phyloP scores from a whole-genome alignment of 140 eudicot genomes.

The Flaveria floridana region DNA sequence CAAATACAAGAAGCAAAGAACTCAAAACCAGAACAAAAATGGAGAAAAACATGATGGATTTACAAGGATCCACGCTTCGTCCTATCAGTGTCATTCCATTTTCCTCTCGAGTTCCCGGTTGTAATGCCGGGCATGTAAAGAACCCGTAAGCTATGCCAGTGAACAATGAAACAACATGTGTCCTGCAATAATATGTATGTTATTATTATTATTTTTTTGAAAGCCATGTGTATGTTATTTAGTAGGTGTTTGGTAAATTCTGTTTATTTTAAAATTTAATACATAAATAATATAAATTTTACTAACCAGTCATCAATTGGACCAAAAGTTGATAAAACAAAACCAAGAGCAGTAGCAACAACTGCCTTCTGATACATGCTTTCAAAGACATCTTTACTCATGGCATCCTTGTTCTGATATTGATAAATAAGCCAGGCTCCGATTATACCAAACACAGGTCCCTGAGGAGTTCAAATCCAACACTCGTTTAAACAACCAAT shows the following conservation, averaged over 20 bases:
- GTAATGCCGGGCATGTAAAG: conserved; percentile 56
- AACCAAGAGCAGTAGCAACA: conserved; percentile 61
- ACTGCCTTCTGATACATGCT: conserved; percentile 70
- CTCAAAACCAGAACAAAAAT: conserved; percentile 53
- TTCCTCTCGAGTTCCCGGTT: conserved; percentile 48
- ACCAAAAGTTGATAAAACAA: conserved; percentile 50
- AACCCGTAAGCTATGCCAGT: conserved; percentile 73
- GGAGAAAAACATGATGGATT: conserved; percentile 59
- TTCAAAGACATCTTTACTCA: conserved; percentile 44
- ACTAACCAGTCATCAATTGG: conserved; percentile 91
- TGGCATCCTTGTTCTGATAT: conserved; percentile 50
- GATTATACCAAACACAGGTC: conserved; percentile 71
- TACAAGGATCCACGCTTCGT: conserved; percentile 59
- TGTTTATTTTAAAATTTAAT: not conserved
- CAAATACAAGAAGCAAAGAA: conserved; percentile 47
- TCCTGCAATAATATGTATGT: conserved; percentile 45
- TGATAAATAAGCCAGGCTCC: conserved; percentile 89
- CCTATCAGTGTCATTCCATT: conserved; percentile 51
- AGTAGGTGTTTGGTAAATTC: not conserved
- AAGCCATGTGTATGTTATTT: not conserved
- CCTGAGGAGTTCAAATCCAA: conserved; percentile 38
- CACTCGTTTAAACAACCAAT: not conserved
- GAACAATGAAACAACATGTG: conserved; percentile 64
- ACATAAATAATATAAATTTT: not conserved
- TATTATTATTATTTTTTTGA: no score